Evolutionary conservation across 441 rosid species (phyloP), one percentile per base, ranked within the genome.

Genomic region (Croton setiger): DNA sequence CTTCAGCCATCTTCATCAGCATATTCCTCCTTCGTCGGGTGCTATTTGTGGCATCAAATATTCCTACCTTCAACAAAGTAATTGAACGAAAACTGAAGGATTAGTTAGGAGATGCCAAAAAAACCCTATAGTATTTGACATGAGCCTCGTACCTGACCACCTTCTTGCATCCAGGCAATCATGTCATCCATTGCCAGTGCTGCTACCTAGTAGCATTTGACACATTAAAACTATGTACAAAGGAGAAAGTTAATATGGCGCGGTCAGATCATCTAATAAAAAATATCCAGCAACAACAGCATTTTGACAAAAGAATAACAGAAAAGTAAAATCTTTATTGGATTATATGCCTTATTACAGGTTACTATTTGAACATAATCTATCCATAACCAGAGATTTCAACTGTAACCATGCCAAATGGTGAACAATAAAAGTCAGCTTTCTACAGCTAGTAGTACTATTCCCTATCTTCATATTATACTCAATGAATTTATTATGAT

Each of bases 1-100:
- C 99, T 84, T 93, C 99, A 72, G 97, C 99, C 96, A 96, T 84
- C 85, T 96, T 91, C 98, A 96, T 91, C 81, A 96, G 86, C 99
- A 96, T 81, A 80, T 87, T 96, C 85, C 99, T 90, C 76, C 99
- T 81, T 60, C 60, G 73, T 72, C 96, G 85, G 74, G 79, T 83
- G 80, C 97, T 96, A 78, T 91, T 96, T 69, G 98, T 96, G 66
- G 99, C 99, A 82, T 93, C 99, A 89, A 91, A 88, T 79, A 96
- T 85, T 68, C 99, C 99, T 55, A 96, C 99, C 98, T 96, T 78
- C 67, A 78, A 61, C 21, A 41, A 70, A 51, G 64, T 68, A 33
- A 70, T 72, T 61, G 67, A 68, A 72, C 27, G 72, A 66, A 64
- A 73, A 64, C 56, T 13, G 54, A 68, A 74, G 72, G 64, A 58